phyloP scores from a whole-genome alignment of 108 stramenopile genomes.

The Skeletonema marinoi region DNA sequence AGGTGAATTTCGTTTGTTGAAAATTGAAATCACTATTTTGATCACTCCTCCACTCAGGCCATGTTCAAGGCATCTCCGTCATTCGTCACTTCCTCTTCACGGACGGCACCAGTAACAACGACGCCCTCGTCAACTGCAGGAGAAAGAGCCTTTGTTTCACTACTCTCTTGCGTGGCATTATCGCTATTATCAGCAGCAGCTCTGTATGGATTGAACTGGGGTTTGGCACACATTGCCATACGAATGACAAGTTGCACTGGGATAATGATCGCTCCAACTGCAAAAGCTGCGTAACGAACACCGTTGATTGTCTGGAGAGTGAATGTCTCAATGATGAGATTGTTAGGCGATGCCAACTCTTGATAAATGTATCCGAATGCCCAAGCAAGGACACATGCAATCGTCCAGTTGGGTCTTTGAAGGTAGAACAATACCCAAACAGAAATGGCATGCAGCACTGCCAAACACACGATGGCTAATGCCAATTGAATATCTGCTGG shows the following conservation, averaged over 20 bases:
- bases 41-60: not conserved
- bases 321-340: constrained; percentile 58
- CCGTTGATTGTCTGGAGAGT: constrained; percentile 21
- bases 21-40: too few relatives aligned
- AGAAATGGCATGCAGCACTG: constrained; percentile 54
- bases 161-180: not conserved
- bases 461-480: constrained; percentile 57
- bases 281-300: constrained; percentile 39
- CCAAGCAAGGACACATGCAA: constrained; percentile 72
- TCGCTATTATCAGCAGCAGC: not conserved
- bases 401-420: constrained; percentile 49
- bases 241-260: constrained; percentile 20
- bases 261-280: constrained; percentile 30
- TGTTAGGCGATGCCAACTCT: constrained; percentile 56
- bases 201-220: constrained; percentile 40
- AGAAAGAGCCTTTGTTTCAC: not conserved
- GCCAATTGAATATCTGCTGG: constrained; percentile 48
- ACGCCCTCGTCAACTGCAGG: not conserved
- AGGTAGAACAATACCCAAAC: constrained; percentile 52
- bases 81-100: not conserved
- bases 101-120: not conserved
- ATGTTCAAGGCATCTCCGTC: not conserved
- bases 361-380: constrained; percentile 60
- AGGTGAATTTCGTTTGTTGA: too few relatives aligned
- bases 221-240: constrained; percentile 12